Evolutionary conservation across 73 alveolate genomes (phyloP), one percentile per base, ranked within the genome.

Genomic region (Symbiodinium natans): DNA sequence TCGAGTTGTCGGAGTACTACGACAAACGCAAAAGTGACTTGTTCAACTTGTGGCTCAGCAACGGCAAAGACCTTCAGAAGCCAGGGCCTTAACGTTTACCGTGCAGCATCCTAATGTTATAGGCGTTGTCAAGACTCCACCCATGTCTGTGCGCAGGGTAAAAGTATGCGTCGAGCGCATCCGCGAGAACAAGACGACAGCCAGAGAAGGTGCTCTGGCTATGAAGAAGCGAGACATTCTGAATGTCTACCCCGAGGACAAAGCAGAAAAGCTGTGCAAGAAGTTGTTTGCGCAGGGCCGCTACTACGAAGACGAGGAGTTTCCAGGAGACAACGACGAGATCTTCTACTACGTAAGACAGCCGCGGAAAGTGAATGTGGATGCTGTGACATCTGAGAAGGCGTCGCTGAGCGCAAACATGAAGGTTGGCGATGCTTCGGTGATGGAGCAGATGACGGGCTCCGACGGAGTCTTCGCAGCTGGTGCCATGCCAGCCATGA

Each of bases 41-140:
- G 11, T 88, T 88, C 95, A 88, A 86, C 46, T 41, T 88, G 31
- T 88, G 95, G 95, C 95, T 88, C 0, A 73, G 38, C 36, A 56
- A 88, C 31, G 33, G 31, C 21, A 56, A 63, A 19, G 34, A 63
- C 38, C 95, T 88, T 23, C 48, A 88, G 13, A 40, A 88, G n/a
- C n/a, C n/a, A n/a, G n/a, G n/a, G n/a, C n/a, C n/a, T n/a, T n/a
- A n/a, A n/a, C n/a, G n/a, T n/a, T n/a, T n/a, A n/a, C n/a, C n/a
- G n/a, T n/a, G 95, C 21, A 54, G 43, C 0, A 11, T 63, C 2
- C 77, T n/a, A n/a, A n/a, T n/a, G n/a, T n/a, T n/a, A n/a, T n/a
- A n/a, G n/a, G n/a, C n/a, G n/a, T n/a, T n/a, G n/a, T n/a, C n/a
- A n/a, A n/a, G n/a, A n/a, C n/a, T n/a, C n/a, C n/a, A n/a, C n/a